Evolutionary conservation across 1,139 yeast species (phyloP).

Genomic region (Candida glucosophila): DNA sequence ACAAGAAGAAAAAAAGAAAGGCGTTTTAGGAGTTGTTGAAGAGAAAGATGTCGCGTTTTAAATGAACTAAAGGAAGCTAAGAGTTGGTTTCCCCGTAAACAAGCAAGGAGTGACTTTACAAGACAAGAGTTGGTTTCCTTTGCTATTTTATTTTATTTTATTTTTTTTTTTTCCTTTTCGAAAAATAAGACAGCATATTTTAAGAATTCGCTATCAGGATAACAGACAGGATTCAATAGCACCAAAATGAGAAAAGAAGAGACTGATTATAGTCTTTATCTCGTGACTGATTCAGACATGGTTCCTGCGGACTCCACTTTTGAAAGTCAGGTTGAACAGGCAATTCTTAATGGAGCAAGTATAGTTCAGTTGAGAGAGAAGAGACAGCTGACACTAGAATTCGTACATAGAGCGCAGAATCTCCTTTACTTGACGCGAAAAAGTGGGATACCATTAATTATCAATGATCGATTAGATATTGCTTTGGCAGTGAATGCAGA

Average conservation of each 20-base stretch:
- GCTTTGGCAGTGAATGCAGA: slow-evolving; percentile 88
- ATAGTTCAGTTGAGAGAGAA: slow-evolving; percentile 83
- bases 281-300: slow-evolving; percentile 78
- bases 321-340: slow-evolving; percentile 48
- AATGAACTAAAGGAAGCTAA: no score
- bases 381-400: slow-evolving; percentile 56
- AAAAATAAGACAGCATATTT: no score
- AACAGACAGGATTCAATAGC: no score
- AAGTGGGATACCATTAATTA: slow-evolving; percentile 66
- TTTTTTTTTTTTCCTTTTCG: no score
- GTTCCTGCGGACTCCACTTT: slow-evolving; percentile 58
- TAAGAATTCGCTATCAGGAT: no score
- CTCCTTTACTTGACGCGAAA: slow-evolving; percentile 55
- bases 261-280: slow-evolving; percentile 58
- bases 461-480: slow-evolving; percentile 83
- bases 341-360: slow-evolving; percentile 69
- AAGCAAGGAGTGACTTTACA: no score
- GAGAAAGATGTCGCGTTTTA: no score
- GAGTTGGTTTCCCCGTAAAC: no score
- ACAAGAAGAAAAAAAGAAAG: no score
- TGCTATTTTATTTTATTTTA: no score
- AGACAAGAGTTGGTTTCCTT: no score
- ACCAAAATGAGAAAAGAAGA: slow-evolving; percentile 4
- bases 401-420: slow-evolving; percentile 50
- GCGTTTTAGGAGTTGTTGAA: no score